Evolutionary conservation across 2,329 filamentous ascomycete genomes (phyloP), one percentile per base, ranked within the genome.

Genomic region (Dothiorella sarmentorum): DNA sequence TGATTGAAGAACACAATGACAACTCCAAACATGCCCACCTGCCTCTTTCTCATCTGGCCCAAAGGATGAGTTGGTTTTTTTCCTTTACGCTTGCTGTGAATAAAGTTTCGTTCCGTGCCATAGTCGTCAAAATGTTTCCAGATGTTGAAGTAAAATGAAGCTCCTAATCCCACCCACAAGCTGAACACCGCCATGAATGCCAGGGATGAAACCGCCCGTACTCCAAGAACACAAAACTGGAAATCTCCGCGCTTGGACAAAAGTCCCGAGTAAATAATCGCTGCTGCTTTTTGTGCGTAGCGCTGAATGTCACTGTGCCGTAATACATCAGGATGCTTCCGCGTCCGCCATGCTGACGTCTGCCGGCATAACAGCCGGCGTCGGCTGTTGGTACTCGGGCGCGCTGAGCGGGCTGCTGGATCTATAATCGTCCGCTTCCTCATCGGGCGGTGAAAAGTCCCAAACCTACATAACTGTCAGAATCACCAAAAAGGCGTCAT

Each of bases 391-490:
- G 29, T 59, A 59, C 24, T 78, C 75, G 7, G 73, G 72, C 67
- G 77, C 69, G 63, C 75, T 77, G 15, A 72, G 66, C n/a, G 75
- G 76, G 58, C 72, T 76, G 24, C 66, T 65, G 3, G 75, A 74
- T 29, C 75, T 69, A 49, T 67, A 69, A 15, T 69, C 66, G 20
- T 73, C 71, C 22, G 64, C 67, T 18, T 73, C 73, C 9, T 90
- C 89, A 60, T 90, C 87, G 0, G 91, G 90, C 13, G 93, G 92
- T 3, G 93, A 91, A 71, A 97, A 97, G 9, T 90, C 93, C 91
- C 91, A 97, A 3, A 97, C 91, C 91, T 96, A 26, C 47, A 13
- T 56, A 53, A 26, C 4, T 35, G 27, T 57, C 17, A 17, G 44
- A 13, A 31, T 56, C 4, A 7, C n/a, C n/a, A n/a, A n/a, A n/a